Base-by-base conservation (phyloP, 441 rosid genomes). In the Daphne laureola region DNA sequence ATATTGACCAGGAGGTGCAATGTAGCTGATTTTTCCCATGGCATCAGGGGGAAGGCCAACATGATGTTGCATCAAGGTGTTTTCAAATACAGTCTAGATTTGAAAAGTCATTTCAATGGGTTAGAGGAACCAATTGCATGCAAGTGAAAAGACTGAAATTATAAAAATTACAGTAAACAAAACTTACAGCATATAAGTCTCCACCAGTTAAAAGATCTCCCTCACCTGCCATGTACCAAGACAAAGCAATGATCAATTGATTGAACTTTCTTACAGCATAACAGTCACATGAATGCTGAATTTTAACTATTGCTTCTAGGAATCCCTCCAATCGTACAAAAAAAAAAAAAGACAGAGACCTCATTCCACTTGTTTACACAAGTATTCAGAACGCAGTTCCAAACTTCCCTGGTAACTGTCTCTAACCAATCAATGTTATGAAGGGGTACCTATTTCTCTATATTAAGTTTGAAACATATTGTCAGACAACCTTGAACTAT, bases 1-100 rank as follows among this genome's bases (percentile, higher is more conserved):
- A 74, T 94, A 94, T 81, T 94, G 98, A 71, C 99, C 99, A 69
- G 97, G 80, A 16, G 96, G 90, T 43, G 99, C 98, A 80, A 90
- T 62, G 59, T 87, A 90, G 61, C 83, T 73, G 65, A 87, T 67
- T 72, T 94, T 94, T 51, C 99, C 99, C 99, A 94, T 90, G 48
- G 94, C 81, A 75, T 86, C 96, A 58, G 99, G 96, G 61, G 98
- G 98, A 65, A 90, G 90, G 1, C 78, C 94, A 67, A 94, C 83
- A 65, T 74, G 90, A 66, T 94, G 99, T 50, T 81, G 72, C 95
- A 94, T 90, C 48, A 94, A 64, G 67, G 79, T 94, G 81, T 90
- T 94, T 79, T 94, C 99, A 36, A 82, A 90, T 67, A 94, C 99
- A 17, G 81, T 82, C 98, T 94, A 87, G 78, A 72, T 40, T 49